Base-by-base conservation (phyloP, 2,329 filamentous ascomycete genomes). In the Chaetomiaceae sp. region DNA sequence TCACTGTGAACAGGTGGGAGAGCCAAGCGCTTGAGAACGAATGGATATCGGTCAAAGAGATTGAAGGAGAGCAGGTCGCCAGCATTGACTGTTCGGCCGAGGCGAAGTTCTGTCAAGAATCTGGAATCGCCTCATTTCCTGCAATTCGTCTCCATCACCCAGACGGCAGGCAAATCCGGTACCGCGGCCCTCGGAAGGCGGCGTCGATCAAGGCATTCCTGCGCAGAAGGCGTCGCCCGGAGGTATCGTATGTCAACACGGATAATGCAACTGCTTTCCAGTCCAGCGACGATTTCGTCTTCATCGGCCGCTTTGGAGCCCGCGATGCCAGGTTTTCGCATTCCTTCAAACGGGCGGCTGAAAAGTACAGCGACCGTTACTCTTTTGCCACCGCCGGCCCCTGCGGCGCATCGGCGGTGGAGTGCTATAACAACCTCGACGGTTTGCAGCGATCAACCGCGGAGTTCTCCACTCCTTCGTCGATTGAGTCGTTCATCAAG, bases 71-170 rank as follows among this genome's bases (percentile, higher is more conserved):
- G 47, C 36, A 53, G 13, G 50, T 71, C 2, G 51, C 69, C 25
- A 73, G 68, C 51, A 60, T 78, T 16, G 71, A 78, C 62, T 78
- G 76, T 58, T 61, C 62, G 3, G 51, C 57, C 1, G 58, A 66
- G 2, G n/a, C 58, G 2, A 55, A 63, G 6, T 57, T 76, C n/a
- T 79, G 76, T 59, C 57, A 65, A 44, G 67, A 73, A 23, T 62
- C 69, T 41, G 66, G 69, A 21, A 65, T 79, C 27, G 65, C 66
- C 11, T 76, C 75, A 0, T 76, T 74, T 54, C 76, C 76, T 2
- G 67, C 75, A 6, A 69, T 79, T 32, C 70, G 75, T 0, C 68
- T 73, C 9, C 75, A 73, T 53, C 67, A 67, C 34, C 61, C 63
- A 3, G 63, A 69, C 23, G 66, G 68, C 2, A 56, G 60, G 4